Evolutionary conservation across 306 rosid genomes (phyloP).

Genomic region (Fragaria iinumae): DNA sequence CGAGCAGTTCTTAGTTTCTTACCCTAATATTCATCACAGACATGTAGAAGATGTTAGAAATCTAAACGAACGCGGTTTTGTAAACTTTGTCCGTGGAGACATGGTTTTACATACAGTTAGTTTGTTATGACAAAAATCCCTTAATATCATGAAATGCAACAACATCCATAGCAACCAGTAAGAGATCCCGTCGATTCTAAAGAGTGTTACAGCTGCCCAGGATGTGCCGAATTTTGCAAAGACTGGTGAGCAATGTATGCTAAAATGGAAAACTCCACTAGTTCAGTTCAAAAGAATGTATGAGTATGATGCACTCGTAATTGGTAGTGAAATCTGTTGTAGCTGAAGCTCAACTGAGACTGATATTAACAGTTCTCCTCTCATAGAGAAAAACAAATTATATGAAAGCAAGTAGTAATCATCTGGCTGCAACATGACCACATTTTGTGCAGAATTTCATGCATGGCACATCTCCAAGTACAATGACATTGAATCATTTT

Average conservation of each 20-base stretch:
- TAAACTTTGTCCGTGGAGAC: no score
- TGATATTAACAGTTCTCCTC: not conserved
- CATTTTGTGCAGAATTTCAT: not conserved
- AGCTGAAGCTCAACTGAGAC: conserved; percentile 1
- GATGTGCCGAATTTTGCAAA: not conserved
- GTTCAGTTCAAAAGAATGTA: conserved; percentile 15
- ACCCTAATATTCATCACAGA: no score
- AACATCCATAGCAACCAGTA: not conserved
- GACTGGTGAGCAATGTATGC: not conserved
- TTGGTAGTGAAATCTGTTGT: conserved; percentile 27
- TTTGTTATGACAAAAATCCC: not conserved
- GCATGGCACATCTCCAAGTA: not conserved
- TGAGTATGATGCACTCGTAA: conserved; percentile 27
- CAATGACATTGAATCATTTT: not conserved
- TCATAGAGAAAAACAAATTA: not conserved
- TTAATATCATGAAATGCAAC: not conserved
- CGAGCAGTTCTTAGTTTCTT: no score
- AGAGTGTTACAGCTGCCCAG: not conserved
- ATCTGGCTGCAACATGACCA: not conserved
- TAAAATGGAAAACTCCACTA: conserved; percentile 10
- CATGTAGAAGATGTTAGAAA: no score
- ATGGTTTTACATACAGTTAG: no score
- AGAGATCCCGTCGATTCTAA: not conserved
- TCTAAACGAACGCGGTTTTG: no score
- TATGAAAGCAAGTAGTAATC: not conserved